Base-by-base conservation (phyloP, 2,329 filamentous ascomycete species). In the Pyrenochaeta sp. region DNA sequence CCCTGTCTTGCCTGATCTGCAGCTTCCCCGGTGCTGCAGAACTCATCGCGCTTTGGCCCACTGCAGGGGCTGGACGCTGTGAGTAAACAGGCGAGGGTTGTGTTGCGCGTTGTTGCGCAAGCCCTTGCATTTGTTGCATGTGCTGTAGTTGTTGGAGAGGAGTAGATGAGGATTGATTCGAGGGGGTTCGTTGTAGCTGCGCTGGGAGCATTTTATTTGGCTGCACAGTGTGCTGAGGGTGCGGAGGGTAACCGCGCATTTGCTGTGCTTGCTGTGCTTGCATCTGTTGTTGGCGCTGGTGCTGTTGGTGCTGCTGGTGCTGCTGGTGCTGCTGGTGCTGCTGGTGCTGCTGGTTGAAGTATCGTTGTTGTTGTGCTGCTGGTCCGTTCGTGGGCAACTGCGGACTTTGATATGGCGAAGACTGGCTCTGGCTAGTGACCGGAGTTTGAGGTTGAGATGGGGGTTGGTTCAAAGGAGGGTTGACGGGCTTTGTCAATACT, bases 401-500 rank as follows among this genome's bases (percentile, higher is more conserved):
- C 18, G 64, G 60, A 23, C 44, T 51, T 37, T 51, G 52, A 23
- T 58, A 53, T 30, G 60, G 52, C 24, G 46, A 44, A n/a, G 41
- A 19, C 18, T 53, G 58, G 20, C 29, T 44, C 29, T 58, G 58
- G 6, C 35, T 34, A n/a, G 53, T 20, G 10, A 41, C 38, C 21
- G 53, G 51, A 18, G 57, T 49, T 24, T 52, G 44, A 10, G 49
- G 41, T 32, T 62, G 57, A n/a, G 58, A 54, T 6, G 55, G 36
- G 46, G 31, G 34, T 53, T 57, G 57, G 14, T 26, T 52, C 24
- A 40, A 23, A 14, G 55, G 35, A 36, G 41, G 35, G 20, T 45
- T 51, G 38, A 65, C 48, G 9, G 65, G 61, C 20, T 66, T 72
- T 4, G 67, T 67, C 23, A 77, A 57, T 6, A 67, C 69, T 10